These are phyloP conservation scores for Stagonosporopsis cucurbitacearum DNA, from an alignment of 2,329 filamentous ascomycete species.

Conservation along the genomic window DNA sequence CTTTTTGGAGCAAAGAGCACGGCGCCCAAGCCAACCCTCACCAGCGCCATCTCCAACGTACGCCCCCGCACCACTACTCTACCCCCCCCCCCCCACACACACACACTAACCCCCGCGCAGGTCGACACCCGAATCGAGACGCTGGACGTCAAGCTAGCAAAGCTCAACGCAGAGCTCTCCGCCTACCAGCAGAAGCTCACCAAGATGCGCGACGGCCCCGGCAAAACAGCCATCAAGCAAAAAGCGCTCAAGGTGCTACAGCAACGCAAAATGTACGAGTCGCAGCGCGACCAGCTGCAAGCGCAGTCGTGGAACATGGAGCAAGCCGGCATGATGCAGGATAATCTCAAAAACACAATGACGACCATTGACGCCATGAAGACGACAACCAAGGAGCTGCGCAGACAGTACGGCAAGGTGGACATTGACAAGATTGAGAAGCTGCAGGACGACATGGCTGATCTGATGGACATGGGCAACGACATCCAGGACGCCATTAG, in stretches of 20 bases:
- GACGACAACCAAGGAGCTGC: constrained; percentile 90
- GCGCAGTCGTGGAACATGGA: constrained; percentile 99
- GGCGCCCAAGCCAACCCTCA: constrained; percentile 87
- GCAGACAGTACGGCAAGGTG: constrained; percentile 95
- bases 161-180: constrained; percentile 86
- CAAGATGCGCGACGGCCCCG: constrained; percentile 95
- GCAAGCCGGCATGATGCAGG: constrained; percentile 97
- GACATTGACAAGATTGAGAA: constrained; percentile 97
- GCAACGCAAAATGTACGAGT: constrained; percentile 92
- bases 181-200: constrained; percentile 86
- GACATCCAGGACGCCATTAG: constrained; percentile 97
- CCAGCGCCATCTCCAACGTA: constrained; percentile 82
- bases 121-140: constrained; percentile 81
- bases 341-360: constrained; percentile 98
- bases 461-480: constrained; percentile 95
- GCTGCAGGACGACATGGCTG: constrained; percentile 98
- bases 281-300: constrained; percentile 90
- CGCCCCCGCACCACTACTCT: constrained; percentile 28
- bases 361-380: constrained; percentile 98
- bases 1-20: constrained; percentile 89
- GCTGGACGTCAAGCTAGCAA: constrained; percentile 93
- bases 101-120: constrained; percentile 52
- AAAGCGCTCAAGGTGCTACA: constrained; percentile 95
- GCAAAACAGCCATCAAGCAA: constrained; percentile 89
- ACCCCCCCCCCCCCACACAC: constrained; percentile 4